Base-by-base conservation (phyloP, 495 filamentous ascomycete genomes). In the Articulospora tetracladia region DNA sequence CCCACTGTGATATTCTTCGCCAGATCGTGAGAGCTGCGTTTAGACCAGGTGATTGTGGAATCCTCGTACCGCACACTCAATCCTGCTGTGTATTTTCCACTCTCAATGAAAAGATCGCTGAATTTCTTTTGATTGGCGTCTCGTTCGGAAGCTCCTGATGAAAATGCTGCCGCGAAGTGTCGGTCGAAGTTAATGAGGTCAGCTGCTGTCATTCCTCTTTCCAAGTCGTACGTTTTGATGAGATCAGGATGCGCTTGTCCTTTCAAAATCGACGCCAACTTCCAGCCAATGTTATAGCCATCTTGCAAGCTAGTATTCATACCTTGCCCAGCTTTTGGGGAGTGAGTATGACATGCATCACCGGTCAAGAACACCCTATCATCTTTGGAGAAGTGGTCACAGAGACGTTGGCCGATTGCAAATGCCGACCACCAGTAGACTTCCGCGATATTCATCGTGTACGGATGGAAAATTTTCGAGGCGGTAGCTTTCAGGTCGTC, bases 231-330 rank as follows among this genome's bases (percentile, higher is more conserved):
- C 2, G 89, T 89, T 63, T 84, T 71, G 1, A 92, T 74, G 2
- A 92, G 63, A 1, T 75, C 76, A 1, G 79, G 79, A 13, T 66
- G 60, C 1, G 86, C 83, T 44, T 78, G 72, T 13, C 85, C 85
- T 30, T 73, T 79, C 13, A 91, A 69, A 0, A 93, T 79, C 25
- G 79, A 70, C 0, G 82, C 87, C 3, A 94, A 74, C 71, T 94
- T 93, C 90, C 89, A 93, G 20, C 89, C 89, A 34, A 92, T 81
- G 57, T 94, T 92, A 65, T 80, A 74, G 0, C 75, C 73, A 68
- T 86, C 83, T 60, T 82, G 79, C 68, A 86, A 74, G 36, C 77
- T 82, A 36, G 86, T 79, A 49, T 91, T 91, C 85, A 90, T 86
- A 1, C 88, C 87, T 66, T 89, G 88, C 0, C 87, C 89, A 0